Base-by-base conservation (phyloP, 306 rosid genomes). In the Cicer judaicum region DNA sequence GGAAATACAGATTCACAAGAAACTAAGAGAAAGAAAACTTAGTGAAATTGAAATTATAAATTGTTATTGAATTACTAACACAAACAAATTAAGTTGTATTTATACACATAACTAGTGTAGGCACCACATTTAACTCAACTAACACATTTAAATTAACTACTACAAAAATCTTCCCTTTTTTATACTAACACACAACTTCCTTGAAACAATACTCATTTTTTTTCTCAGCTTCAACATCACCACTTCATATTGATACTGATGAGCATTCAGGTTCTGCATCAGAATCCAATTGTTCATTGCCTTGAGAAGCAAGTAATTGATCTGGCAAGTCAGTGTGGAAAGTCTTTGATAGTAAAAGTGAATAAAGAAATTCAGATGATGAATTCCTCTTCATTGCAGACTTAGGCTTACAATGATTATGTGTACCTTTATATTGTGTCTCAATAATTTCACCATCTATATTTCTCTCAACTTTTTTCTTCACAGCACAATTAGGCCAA, bases 401-500 rank as follows among this genome's bases (percentile, higher is more conserved):
- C 70, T 29, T 84, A 39, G 81, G 90, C 87, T 70, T 85, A 4
- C 56, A 61, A 70, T 93, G 98, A 80, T 76, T 68, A 78, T 93
- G 98, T n/a, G 73, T 89, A 52, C 97, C 92, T 82, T 89, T 86
- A 78, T 89, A 88, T 59, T 83, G 70, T 42, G 87, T 87, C 63
- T 88, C 97, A 19, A 85, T 77, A 75, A 83, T 70, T 44, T 89
- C 85, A 10, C 97, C 98, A 68, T 85, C 91, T 19, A 85, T 38
- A 18, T 74, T 79, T 79, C 85, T 88, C 86, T 88, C 91, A 4
- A 91, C 87, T 49, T 79, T 91, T 70, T 93, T 91, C 90, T 83
- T 89, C 13, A 89, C 90, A 55, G 72, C 64, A 62, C 96, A 93
- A 70, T 68, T 83, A 38, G 96, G 88, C 64, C 24, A 62, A 2